Base-by-base conservation (phyloP, 2,329 filamentous ascomycete species). In the Neofusicoccum sp. region DNA sequence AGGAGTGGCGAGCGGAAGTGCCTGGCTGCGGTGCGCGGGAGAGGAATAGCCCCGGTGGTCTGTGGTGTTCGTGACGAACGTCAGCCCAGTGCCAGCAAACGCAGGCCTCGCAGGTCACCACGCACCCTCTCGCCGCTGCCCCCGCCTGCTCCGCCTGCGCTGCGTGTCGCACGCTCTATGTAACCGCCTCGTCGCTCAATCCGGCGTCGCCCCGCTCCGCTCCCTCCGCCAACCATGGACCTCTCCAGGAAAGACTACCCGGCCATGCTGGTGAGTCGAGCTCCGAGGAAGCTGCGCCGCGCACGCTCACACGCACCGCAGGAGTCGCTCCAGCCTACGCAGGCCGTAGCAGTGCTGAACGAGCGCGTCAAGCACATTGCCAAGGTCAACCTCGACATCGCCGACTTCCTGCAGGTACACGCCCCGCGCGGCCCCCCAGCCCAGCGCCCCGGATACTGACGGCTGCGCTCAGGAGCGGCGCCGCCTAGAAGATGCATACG, bases 341-440 rank as follows among this genome's bases (percentile, higher is more conserved):
- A 95, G 79, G 93, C 95, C 63, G 90, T 92, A 40, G 83, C 85
- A 59, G 84, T 91, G 62, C 84, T 98, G 69, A 89, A 88, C 75
- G 93, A 97, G 68, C 90, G 95, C 70, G 85, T 98, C 68, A 90
- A 89, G 76, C 86, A 91, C 76, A 93, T 98, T 73, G 85, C 84
- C 69, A 91, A 88, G 75, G 80, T 96, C 78, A 97, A 99, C 76
- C 78, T 82, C 68, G 91, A 97, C 73, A 91, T 99, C 70, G 93
- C 93, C 75, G 93, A 98, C 78, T 99, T 93, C 91, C 84, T 99
- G 64, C 89, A 93, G 88, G 93, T 96, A 86, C n/a, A 71, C 76
- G 78, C 28, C 34, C 49, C 12, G 30, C 33, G 36, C 49, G 58
- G 31, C 56, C 51, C 60, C 58, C 51, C 40, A 24, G 24, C 7